phyloP scores from a whole-genome alignment of 2,329 filamentous ascomycete species.

The Basipetospora chlamydospora region DNA sequence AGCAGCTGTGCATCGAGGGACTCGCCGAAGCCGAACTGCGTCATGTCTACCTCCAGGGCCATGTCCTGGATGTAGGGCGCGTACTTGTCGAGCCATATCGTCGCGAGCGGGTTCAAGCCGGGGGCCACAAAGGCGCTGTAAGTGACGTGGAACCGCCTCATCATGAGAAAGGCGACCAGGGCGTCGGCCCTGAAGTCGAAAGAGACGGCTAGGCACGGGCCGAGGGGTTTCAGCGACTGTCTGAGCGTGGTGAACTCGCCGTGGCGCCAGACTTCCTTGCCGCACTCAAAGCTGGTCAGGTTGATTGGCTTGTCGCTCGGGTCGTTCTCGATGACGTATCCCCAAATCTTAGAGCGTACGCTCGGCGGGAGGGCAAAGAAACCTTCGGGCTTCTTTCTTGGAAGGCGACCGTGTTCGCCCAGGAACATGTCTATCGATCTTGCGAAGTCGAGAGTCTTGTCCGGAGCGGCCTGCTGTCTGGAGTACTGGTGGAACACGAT shows the following conservation, averaged over 20 bases:
- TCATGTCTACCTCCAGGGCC: conserved; percentile 26
- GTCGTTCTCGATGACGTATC: conserved; percentile 10
- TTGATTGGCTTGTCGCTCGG: conserved; percentile 12
- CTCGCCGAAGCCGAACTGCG: conserved; percentile 19
- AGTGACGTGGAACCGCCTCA: conserved; percentile 21
- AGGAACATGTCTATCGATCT: conserved; percentile 13
- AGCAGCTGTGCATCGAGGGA: conserved; percentile 12
- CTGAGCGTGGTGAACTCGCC: conserved; percentile 18
- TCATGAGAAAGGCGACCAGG: conserved; percentile 19
- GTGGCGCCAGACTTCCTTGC: conserved; percentile 19
- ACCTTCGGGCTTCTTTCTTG: conserved; percentile 1
- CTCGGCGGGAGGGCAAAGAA: conserved; percentile 14
- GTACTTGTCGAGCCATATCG: conserved; percentile 20
- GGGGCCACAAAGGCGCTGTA: conserved; percentile 22
- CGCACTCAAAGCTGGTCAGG: conserved; percentile 15
- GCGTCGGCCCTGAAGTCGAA: conserved; percentile 22
- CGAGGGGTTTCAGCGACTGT: conserved; percentile 12
- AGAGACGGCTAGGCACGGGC: conserved; percentile 16
- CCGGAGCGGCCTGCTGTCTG: conserved; percentile 4
- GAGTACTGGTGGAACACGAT: conserved; percentile 17
- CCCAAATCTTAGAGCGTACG: conserved; percentile 15
- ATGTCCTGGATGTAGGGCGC: conserved; percentile 20
- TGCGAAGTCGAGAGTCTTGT: conserved; percentile 8
- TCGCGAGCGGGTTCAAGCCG: conserved; percentile 19
- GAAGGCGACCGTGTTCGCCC: conserved; percentile 7